These are phyloP conservation scores for Acanthamoeba divionensis DNA, from an alignment of 208 protist species.

Conservation along the genomic window DNA sequence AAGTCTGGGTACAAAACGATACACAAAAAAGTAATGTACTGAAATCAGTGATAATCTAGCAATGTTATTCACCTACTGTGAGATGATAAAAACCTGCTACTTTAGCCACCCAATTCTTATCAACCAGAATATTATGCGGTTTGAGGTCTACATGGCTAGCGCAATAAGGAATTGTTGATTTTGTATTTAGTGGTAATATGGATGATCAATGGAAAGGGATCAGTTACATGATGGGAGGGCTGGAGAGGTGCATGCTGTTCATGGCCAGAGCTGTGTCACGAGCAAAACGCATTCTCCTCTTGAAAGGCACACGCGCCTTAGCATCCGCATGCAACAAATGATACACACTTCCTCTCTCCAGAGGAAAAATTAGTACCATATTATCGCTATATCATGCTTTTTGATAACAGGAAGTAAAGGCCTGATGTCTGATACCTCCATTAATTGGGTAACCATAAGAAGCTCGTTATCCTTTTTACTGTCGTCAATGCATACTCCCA, in stretches of 20 bases:
- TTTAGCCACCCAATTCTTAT: slow-evolving; percentile 54
- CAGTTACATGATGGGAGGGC: slow-evolving; percentile 22
- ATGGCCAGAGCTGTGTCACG: slow-evolving; percentile 42
- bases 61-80: no score
- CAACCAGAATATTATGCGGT: slow-evolving; percentile 43
- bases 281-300: slow-evolving; percentile 47
- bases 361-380: neutral
- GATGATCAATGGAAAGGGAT: neutral
- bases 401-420: neutral
- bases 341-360: neutral
- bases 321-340: neutral
- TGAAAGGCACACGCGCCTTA: slow-evolving; percentile 31
- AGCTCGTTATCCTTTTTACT: neutral
- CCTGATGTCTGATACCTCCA: neutral
- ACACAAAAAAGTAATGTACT: no score
- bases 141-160: slow-evolving; percentile 37
- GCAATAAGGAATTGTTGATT: neutral
- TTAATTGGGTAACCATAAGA: slow-evolving; percentile 51
- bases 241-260: slow-evolving; percentile 51
- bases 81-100: slow-evolving; percentile 32
- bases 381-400: neutral
- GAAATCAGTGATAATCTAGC: no score
- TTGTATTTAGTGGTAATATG: neutral
- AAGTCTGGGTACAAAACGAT: no score
- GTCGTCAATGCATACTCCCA: slow-evolving; percentile 41